Percentiles rank a stretch among this genome's conserved stretches.
Evolutionary conservation across 805 yeast genomes (phyloP).

Genomic region (Sugiyamaella qingdaonensis): DNA sequence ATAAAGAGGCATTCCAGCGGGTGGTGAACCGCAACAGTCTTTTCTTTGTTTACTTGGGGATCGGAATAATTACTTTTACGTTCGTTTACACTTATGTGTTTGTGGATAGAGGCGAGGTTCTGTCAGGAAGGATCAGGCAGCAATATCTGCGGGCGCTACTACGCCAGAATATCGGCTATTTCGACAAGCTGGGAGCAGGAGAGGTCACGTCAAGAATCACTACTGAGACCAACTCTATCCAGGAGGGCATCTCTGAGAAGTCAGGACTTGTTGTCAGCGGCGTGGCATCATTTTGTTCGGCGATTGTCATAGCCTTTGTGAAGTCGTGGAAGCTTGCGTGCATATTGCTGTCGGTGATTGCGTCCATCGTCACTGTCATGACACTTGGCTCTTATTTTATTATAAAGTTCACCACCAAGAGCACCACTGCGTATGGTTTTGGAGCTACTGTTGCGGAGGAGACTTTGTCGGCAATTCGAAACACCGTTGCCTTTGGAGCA

Average conservation of each 20-base stretch:
- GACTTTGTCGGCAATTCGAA: constrained; percentile 37
- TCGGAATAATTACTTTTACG: constrained; percentile 33
- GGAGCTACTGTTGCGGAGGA: constrained; percentile 42
- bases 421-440: constrained; percentile 25
- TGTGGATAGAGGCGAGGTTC: constrained; percentile 38
- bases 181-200: constrained; percentile 40
- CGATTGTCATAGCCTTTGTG: constrained; percentile 35
- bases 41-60: constrained; percentile 39
- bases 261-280: constrained; percentile 38
- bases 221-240: constrained; percentile 37
- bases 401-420: constrained; percentile 26
- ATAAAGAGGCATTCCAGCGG: constrained; percentile 31
- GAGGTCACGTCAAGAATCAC: constrained; percentile 41
- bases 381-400: constrained; percentile 30
- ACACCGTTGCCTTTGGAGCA: constrained; percentile 41
- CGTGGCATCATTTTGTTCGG: constrained; percentile 36
- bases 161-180: constrained; percentile 40
- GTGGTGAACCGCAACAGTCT: constrained; percentile 34
- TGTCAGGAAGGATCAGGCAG: constrained; percentile 38
- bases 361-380: constrained; percentile 30
- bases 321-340: constrained; percentile 36
- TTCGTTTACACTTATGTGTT: constrained; percentile 35
- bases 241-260: constrained; percentile 42
- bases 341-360: constrained; percentile 34
- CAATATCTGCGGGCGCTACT: constrained; percentile 35